Evolutionary conservation across 176 grass and related monocot genomes (phyloP).

Genomic region (Zoysia japonica): DNA sequence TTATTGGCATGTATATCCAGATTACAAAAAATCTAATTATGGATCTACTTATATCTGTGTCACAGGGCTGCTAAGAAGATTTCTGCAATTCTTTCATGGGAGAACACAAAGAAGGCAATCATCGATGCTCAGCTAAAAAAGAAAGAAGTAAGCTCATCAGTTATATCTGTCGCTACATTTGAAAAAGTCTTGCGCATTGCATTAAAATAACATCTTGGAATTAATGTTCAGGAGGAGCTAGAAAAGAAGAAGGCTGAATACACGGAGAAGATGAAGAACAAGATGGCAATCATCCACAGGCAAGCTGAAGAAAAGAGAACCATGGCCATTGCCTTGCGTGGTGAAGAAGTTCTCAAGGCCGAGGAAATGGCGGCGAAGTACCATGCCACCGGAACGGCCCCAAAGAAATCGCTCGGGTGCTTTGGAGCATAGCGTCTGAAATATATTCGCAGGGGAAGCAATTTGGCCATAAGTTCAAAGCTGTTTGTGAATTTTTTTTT

Average conservation of each 20-base stretch:
- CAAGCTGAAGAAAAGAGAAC: constrained; percentile 85
- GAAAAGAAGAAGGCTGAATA: constrained; percentile 81
- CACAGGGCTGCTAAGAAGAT: constrained; percentile 70
- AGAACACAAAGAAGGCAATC: constrained; percentile 74
- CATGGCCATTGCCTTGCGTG: constrained; percentile 45
- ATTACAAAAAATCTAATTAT: not conserved
- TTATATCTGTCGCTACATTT: not conserved
- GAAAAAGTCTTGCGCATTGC: too few relatives aligned
- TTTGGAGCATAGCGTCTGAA: constrained; percentile 52
- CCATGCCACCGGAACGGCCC: constrained; percentile 58
- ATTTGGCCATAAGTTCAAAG: constrained; percentile 1
- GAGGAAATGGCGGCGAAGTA: constrained; percentile 85
- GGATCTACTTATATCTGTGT: not conserved
- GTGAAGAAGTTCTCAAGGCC: constrained; percentile 72
- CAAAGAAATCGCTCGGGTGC: constrained; percentile 78
- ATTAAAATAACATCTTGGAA: not conserved
- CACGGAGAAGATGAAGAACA: constrained; percentile 84
- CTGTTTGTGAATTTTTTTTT: not conserved
- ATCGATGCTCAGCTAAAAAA: constrained; percentile 68
- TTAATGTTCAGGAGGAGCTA: constrained; percentile 58
- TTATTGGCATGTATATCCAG: not conserved
- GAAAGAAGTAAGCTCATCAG: constrained; percentile 59
- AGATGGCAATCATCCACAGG: constrained; percentile 62
- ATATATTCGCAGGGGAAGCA: not conserved
- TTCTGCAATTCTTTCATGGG: constrained; percentile 74